Base-by-base conservation (phyloP, 257 asterid genomes). In the Anisodus tanguticus region DNA sequence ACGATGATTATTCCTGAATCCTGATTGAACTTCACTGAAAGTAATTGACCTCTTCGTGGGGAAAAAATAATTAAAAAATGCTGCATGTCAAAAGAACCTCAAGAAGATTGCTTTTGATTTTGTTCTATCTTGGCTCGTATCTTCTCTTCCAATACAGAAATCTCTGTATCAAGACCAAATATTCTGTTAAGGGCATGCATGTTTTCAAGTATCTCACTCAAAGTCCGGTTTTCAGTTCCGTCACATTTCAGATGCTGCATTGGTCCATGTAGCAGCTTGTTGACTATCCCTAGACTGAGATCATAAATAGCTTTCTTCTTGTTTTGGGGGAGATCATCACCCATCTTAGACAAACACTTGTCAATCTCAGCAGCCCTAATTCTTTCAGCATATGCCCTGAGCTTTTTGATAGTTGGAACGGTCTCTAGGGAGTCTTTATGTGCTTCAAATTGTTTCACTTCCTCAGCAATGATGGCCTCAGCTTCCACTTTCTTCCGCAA, bases 341-440 rank as follows among this genome's bases (percentile, higher is more conserved):
- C 97, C 90, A 92, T 81, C 85, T 92, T 96, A 3, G 97, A 89
- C 89, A 96, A 39, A 58, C 95, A 96, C 88, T 92, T 94, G 11
- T 94, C 98, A 63, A 94, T 26, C 93, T 93, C 98, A 31, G 98
- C 86, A 79, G 92, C 90, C 82, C 99, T 89, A 45, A 96, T 94
- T 82, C 98, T 89, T 84, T 96, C 98, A 2, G 97, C 93, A 58
- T 96, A 94, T 2, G 97, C 93, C 89, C 97, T 83, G 8, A 94
- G 97, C 86, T 96, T 96, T 91, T 93, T 96, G 85, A 96, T 96
- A 35, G 95, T 92, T 43, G 98, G 98, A 84, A 92, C 97, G 0
- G 99, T 87, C 87, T 94, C 97, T 0, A 94, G 95, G 17, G 98
- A 94, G 90, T 93, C 93, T 82, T 92, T 94, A 97, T 94, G 92